Evolutionary conservation across 2,329 filamentous ascomycete genomes (phyloP).

Genomic region (Fusarium graminum): DNA sequence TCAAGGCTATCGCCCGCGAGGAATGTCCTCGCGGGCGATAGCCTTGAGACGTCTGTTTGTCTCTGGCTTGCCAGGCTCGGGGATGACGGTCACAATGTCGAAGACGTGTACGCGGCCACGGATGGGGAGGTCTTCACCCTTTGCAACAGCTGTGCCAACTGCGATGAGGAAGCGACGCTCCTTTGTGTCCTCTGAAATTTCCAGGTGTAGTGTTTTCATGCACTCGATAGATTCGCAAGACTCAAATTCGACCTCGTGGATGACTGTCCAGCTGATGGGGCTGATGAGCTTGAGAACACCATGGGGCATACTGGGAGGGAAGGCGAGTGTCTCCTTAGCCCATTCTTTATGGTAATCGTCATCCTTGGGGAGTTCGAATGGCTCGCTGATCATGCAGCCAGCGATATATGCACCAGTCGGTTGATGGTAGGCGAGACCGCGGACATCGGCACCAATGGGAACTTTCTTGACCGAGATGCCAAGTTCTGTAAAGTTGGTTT

Average conservation of each 20-base stretch:
- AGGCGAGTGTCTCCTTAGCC: constrained; percentile 74
- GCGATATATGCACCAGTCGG: constrained; percentile 81
- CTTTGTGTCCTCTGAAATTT: constrained; percentile 91
- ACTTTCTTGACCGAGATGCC: constrained; percentile 82
- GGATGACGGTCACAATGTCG: constrained; percentile 91
- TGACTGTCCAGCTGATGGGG: constrained; percentile 79
- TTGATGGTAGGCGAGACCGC: constrained; percentile 81
- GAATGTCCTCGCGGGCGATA: constrained; percentile 88
- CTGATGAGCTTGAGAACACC: constrained; percentile 84
- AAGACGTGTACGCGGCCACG: constrained; percentile 90
- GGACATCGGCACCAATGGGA: constrained; percentile 75
- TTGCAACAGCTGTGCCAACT: constrained; percentile 86
- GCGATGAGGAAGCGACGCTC: constrained; percentile 85
- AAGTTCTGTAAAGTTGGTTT: constrained; percentile 78
- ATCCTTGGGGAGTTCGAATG: constrained; percentile 88
- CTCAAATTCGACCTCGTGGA: constrained; percentile 81
- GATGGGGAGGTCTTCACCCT: constrained; percentile 90
- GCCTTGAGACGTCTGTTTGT: constrained; percentile 88
- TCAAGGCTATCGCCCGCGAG: too few species aligned
- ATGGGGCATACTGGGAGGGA: constrained; percentile 77
- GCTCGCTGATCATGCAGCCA: constrained; percentile 74
- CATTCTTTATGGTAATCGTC: constrained; percentile 87
- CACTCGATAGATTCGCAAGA: constrained; percentile 82
- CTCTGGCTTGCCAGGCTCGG: constrained; percentile 86
- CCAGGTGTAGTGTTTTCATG: constrained; percentile 85